Evolutionary conservation across 352 stramenopile species (phyloP).

Genomic region (Phytophthora boehmeriae): DNA sequence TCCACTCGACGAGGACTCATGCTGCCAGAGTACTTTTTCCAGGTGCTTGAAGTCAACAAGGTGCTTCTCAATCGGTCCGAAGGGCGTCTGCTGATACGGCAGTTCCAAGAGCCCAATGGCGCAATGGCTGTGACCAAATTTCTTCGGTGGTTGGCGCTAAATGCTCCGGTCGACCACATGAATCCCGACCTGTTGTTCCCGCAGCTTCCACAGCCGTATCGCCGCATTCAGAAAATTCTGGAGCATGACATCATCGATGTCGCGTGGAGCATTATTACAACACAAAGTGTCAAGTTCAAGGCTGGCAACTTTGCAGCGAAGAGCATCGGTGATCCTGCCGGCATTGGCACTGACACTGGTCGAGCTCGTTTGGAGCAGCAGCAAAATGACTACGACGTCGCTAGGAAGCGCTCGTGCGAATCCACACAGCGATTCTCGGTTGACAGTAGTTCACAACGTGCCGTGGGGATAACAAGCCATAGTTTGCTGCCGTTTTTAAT

Average conservation of each 20-base stretch:
- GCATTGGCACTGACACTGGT: constrained; percentile 1
- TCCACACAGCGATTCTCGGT: constrained; percentile 16
- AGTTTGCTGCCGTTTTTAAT: constrained; percentile 20
- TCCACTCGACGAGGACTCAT: constrained; percentile 41
- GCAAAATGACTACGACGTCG: constrained; percentile 49
- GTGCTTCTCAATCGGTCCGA: constrained; percentile 38
- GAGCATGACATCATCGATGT: constrained; percentile 65
- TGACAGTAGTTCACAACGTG: constrained; percentile 3
- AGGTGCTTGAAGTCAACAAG: constrained; percentile 58
- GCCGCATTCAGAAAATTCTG: constrained; percentile 67
- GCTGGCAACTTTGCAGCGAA: constrained; percentile 26
- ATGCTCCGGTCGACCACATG: constrained; percentile 53
- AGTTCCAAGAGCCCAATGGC: constrained; percentile 56
- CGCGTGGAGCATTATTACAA: constrained; percentile 54
- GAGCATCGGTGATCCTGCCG: constrained; percentile 1
- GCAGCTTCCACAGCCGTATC: constrained; percentile 72
- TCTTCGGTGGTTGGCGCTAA: constrained; percentile 62
- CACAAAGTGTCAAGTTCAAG: constrained; percentile 48
- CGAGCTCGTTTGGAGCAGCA: constrained; percentile 1
- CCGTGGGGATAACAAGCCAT: constrained; percentile 20
- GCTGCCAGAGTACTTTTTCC: constrained; percentile 43
- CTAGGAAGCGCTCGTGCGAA: constrained; percentile 52
- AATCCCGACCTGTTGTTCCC: constrained; percentile 67
- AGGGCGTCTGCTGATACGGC: constrained; percentile 29
- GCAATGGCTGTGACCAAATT: constrained; percentile 45